Base-by-base conservation (phyloP, 1,284 basidiomycete genomes). In the Leccinum griseonigrum region DNA sequence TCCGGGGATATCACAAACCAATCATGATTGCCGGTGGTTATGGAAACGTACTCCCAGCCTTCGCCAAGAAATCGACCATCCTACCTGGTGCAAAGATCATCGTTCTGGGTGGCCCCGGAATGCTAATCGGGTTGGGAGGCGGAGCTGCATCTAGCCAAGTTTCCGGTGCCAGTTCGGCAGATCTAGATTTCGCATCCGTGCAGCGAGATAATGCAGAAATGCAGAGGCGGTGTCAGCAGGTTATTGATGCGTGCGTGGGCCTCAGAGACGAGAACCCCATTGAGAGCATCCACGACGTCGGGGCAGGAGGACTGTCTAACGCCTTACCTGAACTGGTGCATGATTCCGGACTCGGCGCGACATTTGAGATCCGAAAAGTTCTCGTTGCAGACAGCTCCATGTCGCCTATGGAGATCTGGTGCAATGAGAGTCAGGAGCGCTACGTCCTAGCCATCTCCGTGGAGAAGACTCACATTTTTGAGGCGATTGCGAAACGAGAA, bases 331-430 rank as follows among this genome's bases (percentile, higher is more conserved):
- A 99, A 77, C 81, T 99, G 28, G 97, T 99, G 2, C 96, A 98
- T 74, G 97, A 99, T 75, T 92, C 94, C 3, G 87, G 84, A 43
- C 82, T 98, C 8, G 97, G 97, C 31, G 97, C 93, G 2, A 83
- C 75, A n/a, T 96, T 98, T 72, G 97, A 99, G 79, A 95, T 99
- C 69, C 83, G 97, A 18, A 92, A 98, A 68, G 88, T 99, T 8
- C 85, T 94, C 29, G 86, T 98, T 53, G 97, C 95, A 43, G 97
- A 99, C 75, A 83, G 85, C 34, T 89, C 90, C 54, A 95, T 99
- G 94, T 96, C 93, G 9, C 97, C 97, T 0, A 98, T 99, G 95
- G 97, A 98, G 79, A 98, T 99, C 64, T 99, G 97, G 97, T 99
- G 97, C 77, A 99, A 99, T 77, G 97, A 99, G 78, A 93, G 90